Conservation (phyloP, 139 green algal genomes). For the Tetradesmus lagerheimii region DNA sequence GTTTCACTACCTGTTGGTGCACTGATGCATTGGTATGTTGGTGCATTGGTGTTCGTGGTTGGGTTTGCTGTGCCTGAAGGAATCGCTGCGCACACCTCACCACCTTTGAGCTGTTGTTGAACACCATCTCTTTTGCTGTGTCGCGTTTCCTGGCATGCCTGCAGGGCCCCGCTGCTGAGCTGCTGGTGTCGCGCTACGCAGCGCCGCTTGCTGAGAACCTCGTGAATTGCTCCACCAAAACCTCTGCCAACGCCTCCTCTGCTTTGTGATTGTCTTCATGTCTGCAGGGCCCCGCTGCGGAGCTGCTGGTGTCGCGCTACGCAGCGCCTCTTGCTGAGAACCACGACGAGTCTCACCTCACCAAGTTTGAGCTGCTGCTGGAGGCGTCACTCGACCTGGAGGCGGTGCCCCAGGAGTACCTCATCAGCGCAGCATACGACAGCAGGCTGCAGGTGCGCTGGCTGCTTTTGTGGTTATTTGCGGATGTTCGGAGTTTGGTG, state of each 20-base stretch:
- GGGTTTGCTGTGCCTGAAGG: too few relatives aligned
- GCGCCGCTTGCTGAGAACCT: conserved; percentile 62
- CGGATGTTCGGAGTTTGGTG: too few relatives aligned
- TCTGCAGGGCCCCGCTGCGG: conserved; percentile 38
- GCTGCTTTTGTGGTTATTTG: too few relatives aligned
- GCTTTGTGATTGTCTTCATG: not conserved
- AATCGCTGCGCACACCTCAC: too few relatives aligned
- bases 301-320: conserved; percentile 57
- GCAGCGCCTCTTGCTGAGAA: conserved; percentile 68
- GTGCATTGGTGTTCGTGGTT: too few relatives aligned
- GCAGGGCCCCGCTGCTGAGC: conserved; percentile 36
- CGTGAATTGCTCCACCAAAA: not conserved
- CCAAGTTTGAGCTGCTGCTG: conserved; percentile 95
- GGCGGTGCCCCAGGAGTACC: conserved; percentile 94
- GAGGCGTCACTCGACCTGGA: conserved; percentile 96
- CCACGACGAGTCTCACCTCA: conserved; percentile 86
- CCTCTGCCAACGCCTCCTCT: not conserved
- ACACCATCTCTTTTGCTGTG: too few relatives aligned
- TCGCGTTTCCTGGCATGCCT: too few relatives aligned
- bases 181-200: conserved; percentile 59
- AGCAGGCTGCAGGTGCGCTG: conserved; percentile 59
- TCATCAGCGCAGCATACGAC: conserved; percentile 90
- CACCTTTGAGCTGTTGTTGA: too few relatives aligned
- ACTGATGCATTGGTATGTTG: too few relatives aligned
- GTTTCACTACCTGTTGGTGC: too few relatives aligned